Percentiles rank a stretch among this genome's conserved stretches.
Conservation (phyloP, 768 basidiomycete species). For the Agrocybe praecox region DNA sequence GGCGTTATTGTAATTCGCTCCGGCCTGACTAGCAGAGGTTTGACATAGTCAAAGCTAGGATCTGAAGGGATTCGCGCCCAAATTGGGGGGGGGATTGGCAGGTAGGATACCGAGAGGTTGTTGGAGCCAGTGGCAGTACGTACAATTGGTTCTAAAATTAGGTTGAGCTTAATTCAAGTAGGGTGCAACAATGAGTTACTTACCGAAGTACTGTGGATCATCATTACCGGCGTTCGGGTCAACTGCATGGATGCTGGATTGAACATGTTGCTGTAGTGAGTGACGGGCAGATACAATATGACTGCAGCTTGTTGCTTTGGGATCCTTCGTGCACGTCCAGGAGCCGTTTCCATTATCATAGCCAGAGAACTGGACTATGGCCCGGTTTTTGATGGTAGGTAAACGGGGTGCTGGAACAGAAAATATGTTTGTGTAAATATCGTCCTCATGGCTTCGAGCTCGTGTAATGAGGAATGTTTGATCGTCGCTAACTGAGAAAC, state of each 20-base stretch:
- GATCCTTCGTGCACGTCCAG: conserved; percentile 16
- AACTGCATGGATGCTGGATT: no score
- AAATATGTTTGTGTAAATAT: conserved; percentile 2
- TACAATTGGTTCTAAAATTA: no score
- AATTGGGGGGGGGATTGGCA: not conserved
- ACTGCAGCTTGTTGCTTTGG: not conserved
- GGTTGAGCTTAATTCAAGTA: no score
- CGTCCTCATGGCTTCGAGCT: not conserved
- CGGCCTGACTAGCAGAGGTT: not conserved
- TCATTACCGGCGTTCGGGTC: no score
- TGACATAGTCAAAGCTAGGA: not conserved
- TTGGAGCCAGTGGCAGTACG: not conserved
- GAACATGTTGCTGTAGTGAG: not conserved
- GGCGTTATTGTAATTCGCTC: not conserved
- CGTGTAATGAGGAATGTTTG: conserved; percentile 6
- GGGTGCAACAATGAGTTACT: no score
- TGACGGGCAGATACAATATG: conserved; percentile 8
- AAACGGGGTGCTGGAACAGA: conserved; percentile 7
- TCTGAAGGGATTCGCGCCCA: not conserved
- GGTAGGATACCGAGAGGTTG: not conserved
- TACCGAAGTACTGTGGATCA: no score
- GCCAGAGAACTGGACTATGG: conserved; percentile 11
- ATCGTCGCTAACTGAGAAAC: conserved; percentile 5
- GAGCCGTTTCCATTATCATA: conserved; percentile 8
- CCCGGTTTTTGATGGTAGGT: conserved; percentile 12